Conservation (phyloP, 2,329 filamentous ascomycete genomes). For the Aspergillus sp. region DNA sequence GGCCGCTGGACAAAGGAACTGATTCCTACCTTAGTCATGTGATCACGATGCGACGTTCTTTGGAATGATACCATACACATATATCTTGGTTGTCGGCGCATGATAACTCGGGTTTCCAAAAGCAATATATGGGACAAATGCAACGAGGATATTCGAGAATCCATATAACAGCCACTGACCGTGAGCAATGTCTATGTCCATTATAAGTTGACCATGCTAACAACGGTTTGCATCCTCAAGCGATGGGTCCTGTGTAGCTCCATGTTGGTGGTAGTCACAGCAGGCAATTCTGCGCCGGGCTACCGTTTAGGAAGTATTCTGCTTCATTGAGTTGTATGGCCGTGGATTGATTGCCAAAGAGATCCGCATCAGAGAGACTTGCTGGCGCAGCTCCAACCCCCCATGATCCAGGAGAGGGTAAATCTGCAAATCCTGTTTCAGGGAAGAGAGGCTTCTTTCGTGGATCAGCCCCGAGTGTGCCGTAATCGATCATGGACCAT, state of each 20-base stretch:
- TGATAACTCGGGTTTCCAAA: no score
- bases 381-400: not conserved
- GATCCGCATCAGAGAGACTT: not conserved
- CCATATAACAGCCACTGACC: not conserved
- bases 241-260: no score
- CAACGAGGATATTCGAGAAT: not conserved
- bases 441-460: not conserved
- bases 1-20: slow-evolving; percentile 18
- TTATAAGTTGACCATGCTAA: no score
- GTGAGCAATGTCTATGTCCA: no score
- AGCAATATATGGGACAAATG: no score
- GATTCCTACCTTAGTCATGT: slow-evolving; percentile 17
- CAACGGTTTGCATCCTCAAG: no score
- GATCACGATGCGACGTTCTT: not conserved
- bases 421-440: not conserved
- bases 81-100: no score
- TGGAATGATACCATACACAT: no score
- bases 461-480: not conserved
- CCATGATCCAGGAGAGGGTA: not conserved
- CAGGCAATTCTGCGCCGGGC: not conserved
- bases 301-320: not conserved
- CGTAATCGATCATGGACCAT: slow-evolving; percentile 26
- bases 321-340: not conserved
- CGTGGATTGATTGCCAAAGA: not conserved
- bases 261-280: not conserved